Base-by-base conservation (phyloP, 352 stramenopile genomes). In the Phytophthora crassamura region DNA sequence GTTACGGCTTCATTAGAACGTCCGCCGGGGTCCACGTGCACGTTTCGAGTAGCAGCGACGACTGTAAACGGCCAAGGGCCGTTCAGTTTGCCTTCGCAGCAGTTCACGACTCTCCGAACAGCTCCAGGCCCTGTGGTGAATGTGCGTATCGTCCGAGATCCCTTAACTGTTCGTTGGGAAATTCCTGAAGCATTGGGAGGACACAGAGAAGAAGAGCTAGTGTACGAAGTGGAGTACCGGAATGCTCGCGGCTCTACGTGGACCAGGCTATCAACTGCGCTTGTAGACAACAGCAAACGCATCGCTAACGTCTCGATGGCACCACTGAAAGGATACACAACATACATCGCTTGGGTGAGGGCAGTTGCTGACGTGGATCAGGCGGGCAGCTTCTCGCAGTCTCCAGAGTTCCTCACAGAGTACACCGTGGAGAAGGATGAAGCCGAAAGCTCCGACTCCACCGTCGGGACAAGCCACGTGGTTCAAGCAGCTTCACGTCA, bases 11-110 rank as follows among this genome's bases (percentile, higher is more conserved):
- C 82, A 0, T 51, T 73, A 9, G 28, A 53, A 30, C 51, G 68
- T 14, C 43, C 63, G 0, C 74, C 82, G 20, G 88, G 84, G 10
- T 75, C 75, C 7, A 76, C 61, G 8, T 91, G 83, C 28, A 35
- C 60, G 4, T 91, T 90, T 49, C 80, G 83, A 35, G 79, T 88
- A 28, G 57, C 75, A 30, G 83, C 80, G 1, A 65, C 52, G 4
- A 90, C 80, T 43, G 75, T 43, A 0, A 91, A 90, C 40, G 80
- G 80, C 9, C 35, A 74, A 20, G 83, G 83, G 3, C 77, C 80
- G 0, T 91, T 88, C 64, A 86, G 80, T 30, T 11, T 42, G 0
- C 11, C 64, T 14, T 91, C 83, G 3, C n/a, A 38, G 5, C 16
- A 22, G 5, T 80, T 82, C n/a, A 69, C 52, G 7, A 87, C 73